phyloP scores from a whole-genome alignment of 2,329 filamentous ascomycete genomes.

The Trichoderma cornu-damae region DNA sequence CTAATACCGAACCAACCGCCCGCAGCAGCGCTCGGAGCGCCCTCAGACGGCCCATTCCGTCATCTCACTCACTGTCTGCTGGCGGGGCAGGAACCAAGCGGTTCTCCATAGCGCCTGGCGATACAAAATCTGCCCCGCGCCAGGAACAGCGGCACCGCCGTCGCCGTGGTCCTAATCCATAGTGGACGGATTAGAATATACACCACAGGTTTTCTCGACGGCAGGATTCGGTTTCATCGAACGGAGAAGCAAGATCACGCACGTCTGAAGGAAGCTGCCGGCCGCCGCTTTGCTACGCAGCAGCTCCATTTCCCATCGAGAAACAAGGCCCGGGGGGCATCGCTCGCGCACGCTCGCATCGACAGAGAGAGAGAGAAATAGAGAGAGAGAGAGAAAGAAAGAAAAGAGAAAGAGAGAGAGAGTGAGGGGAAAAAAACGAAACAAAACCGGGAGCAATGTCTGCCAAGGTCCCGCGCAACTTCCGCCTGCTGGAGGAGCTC shows the following conservation, averaged over 20 bases:
- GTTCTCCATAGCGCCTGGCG: conserved; percentile 12
- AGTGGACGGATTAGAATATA: background rate
- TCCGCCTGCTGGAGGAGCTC: conserved; percentile 91
- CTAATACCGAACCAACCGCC: background rate
- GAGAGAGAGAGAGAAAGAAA: background rate
- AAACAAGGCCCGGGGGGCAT: background rate
- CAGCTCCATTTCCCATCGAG: background rate
- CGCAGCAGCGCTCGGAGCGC: background rate
- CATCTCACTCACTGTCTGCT: background rate
- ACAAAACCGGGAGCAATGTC: conserved; percentile 29
- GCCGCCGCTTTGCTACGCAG: background rate
- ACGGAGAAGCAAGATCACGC: background rate
- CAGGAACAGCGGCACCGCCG: conserved; percentile 1
- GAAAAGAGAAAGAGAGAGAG: background rate
- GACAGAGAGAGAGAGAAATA: background rate
- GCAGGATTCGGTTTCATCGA: background rate
- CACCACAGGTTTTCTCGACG: background rate
- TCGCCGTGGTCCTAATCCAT: no score
- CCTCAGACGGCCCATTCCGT: conserved; percentile 12
- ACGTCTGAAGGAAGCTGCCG: background rate
- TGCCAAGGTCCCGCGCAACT: conserved; percentile 81
- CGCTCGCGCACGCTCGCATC: background rate
- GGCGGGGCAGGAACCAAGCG: background rate
- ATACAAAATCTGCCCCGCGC: conserved; percentile 23
- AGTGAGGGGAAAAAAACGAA: no score